These are phyloP conservation scores for Schrenkiella parvula DNA, from an alignment of 345 rosid species.

Conservation along the genomic window DNA sequence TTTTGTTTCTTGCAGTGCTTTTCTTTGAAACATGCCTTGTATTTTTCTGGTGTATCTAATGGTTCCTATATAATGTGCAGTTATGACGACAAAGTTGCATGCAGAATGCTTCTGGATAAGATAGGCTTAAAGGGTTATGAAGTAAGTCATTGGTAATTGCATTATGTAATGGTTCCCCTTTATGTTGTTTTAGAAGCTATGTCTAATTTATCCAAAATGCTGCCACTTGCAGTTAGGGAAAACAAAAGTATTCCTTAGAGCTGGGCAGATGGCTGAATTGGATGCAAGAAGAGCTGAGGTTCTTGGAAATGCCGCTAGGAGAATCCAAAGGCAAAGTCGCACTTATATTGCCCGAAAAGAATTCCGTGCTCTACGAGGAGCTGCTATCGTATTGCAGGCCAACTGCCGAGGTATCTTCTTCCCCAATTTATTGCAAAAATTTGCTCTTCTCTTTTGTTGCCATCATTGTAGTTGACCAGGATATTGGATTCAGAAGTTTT, in stretches of 20 bases:
- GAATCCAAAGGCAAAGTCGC: conserved; percentile 78
- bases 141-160: conserved; percentile 42
- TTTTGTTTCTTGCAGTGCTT: background rate
- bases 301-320: conserved; percentile 96
- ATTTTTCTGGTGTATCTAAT: conserved; percentile 6
- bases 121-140: conserved; percentile 92
- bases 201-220: background rate
- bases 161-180: conserved; percentile 11
- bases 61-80: conserved; percentile 39
- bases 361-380: conserved; percentile 68
- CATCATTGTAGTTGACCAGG: background rate
- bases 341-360: conserved; percentile 87
- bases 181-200: background rate
- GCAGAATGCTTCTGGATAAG: conserved; percentile 87
- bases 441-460: background rate
- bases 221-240: conserved; percentile 71
- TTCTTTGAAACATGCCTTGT: background rate
- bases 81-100: conserved; percentile 89
- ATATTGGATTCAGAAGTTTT: background rate
- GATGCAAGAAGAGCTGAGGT: conserved; percentile 98
- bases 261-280: conserved; percentile 99
- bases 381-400: conserved; percentile 80
- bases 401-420: conserved; percentile 70
- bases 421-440: background rate
- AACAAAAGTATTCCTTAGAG: conserved; percentile 90